These are phyloP conservation scores for Peltaster fructicola DNA, from an alignment of 2,329 filamentous ascomycete genomes.

Conservation along the genomic window DNA sequence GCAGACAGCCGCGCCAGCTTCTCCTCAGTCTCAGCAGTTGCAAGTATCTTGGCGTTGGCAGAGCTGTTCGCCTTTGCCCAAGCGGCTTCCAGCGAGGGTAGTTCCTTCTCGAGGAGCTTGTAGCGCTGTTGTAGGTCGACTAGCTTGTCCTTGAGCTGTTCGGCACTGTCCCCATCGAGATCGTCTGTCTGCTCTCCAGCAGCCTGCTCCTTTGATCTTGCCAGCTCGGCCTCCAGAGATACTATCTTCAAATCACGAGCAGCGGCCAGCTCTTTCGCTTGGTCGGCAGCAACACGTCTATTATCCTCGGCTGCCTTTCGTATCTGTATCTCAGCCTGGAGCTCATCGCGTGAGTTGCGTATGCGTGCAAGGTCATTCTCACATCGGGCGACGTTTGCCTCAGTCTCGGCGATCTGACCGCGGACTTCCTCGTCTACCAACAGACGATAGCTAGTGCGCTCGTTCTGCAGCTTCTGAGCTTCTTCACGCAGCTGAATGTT, in stretches of 20 bases:
- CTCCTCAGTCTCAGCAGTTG: conserved; percentile 60
- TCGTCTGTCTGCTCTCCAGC: conserved; percentile 29
- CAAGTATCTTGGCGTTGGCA: conserved; percentile 72
- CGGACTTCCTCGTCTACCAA: conserved; percentile 71
- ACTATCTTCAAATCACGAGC: conserved; percentile 67
- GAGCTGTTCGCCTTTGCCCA: conserved; percentile 78
- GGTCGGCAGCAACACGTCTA: conserved; percentile 48
- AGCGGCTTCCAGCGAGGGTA: conserved; percentile 76
- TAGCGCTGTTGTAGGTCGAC: conserved; percentile 63
- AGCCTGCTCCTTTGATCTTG: conserved; percentile 46
- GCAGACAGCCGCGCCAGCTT: conserved; percentile 55
- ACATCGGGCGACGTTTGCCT: conserved; percentile 61
- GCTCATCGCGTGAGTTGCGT: conserved; percentile 66
- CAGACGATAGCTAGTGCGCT: conserved; percentile 64
- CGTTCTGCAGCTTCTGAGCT: conserved; percentile 66
- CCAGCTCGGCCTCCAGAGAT: conserved; percentile 66
- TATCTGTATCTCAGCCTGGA: conserved; percentile 63
- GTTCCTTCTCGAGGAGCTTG: conserved; percentile 65
- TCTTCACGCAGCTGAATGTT: conserved; percentile 76
- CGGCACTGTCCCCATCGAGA: conserved; percentile 42
- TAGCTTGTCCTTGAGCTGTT: conserved; percentile 59
- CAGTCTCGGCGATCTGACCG: conserved; percentile 53
- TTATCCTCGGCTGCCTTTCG: conserved; percentile 66
- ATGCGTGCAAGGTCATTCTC: conserved; percentile 79
- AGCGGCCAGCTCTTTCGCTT: conserved; percentile 62